phyloP scores from a whole-genome alignment of 768 basidiomycete genomes.

The Boletus reticulatus region DNA sequence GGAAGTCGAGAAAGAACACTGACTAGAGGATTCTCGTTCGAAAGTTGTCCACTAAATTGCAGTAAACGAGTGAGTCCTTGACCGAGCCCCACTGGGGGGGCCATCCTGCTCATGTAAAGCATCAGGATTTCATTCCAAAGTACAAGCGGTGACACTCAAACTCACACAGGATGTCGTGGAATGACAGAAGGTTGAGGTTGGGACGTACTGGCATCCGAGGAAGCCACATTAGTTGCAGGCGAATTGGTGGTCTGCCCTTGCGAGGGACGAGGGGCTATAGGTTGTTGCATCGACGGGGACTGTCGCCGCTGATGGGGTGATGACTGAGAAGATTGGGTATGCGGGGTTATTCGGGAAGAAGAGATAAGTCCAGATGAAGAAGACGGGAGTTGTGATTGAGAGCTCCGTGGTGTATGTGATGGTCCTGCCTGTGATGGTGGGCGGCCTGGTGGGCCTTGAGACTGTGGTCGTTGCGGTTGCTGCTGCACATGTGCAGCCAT shows the following conservation, averaged over 20 bases:
- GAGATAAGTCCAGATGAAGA: slow-evolving; percentile 24
- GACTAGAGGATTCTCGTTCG: slow-evolving; percentile 51
- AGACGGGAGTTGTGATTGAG: slow-evolving; percentile 36
- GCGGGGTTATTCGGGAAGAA: slow-evolving; percentile 34
- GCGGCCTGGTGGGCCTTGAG: slow-evolving; percentile 47
- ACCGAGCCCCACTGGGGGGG: slow-evolving; percentile 47
- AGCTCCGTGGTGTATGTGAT: slow-evolving; percentile 46
- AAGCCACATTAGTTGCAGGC: slow-evolving; percentile 20
- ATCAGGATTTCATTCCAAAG: slow-evolving; percentile 13
- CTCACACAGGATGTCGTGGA: slow-evolving; percentile 33
- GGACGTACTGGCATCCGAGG: slow-evolving; percentile 32
- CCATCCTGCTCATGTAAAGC: slow-evolving; percentile 25
- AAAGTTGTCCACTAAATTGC: slow-evolving; percentile 67
- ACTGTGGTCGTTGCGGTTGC: slow-evolving; percentile 54
- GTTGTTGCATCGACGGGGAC: slow-evolving; percentile 34
- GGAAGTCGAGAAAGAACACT: slow-evolving; percentile 1
- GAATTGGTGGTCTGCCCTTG: slow-evolving; percentile 25
- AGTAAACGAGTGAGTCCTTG: slow-evolving; percentile 64
- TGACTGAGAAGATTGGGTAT: slow-evolving; percentile 33
- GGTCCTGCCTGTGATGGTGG: slow-evolving; percentile 50
- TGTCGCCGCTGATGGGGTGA: slow-evolving; percentile 32
- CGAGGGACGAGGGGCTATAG: slow-evolving; percentile 38
- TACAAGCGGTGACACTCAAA: background rate
- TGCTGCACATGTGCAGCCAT: slow-evolving; percentile 37
- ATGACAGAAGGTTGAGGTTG: slow-evolving; percentile 32